These are phyloP conservation scores for Pseudopyrenochaeta lycopersici DNA, from an alignment of 2,329 filamentous ascomycete genomes.

Conservation along the genomic window DNA sequence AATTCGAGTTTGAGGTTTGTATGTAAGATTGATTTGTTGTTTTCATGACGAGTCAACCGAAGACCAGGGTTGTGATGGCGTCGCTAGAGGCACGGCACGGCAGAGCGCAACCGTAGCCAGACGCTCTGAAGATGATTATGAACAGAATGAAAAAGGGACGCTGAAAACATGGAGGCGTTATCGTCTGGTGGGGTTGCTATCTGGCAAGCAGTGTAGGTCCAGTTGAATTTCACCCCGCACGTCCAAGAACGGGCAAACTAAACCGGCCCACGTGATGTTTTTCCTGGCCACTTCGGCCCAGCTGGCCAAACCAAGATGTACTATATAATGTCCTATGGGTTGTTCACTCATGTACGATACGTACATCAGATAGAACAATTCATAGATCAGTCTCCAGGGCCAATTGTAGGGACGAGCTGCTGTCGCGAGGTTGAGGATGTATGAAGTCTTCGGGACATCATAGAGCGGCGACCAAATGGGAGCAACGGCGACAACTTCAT, in stretches of 20 bases:
- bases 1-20: neutral
- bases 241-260: constrained; percentile 10
- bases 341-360: neutral
- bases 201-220: neutral
- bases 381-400: no score
- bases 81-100: constrained; percentile 4
- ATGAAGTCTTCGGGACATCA: no score
- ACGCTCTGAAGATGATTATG: constrained; percentile 7
- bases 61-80: constrained; percentile 2
- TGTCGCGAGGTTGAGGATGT: no score
- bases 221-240: constrained; percentile 9
- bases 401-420: no score
- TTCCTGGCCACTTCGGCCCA: neutral
- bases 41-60: constrained; percentile 4
- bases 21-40: neutral
- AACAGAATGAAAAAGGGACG: neutral
- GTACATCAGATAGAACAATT: no score
- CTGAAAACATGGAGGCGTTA: neutral
- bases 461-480: no score
- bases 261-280: constrained; percentile 4
- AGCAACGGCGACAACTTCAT: no score
- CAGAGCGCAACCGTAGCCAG: constrained; percentile 9
- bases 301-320: neutral
- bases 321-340: neutral
- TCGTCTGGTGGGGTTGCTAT: constrained; percentile 4